Conservation (phyloP, 139 green algal species). For the Gonium pectorale region DNA sequence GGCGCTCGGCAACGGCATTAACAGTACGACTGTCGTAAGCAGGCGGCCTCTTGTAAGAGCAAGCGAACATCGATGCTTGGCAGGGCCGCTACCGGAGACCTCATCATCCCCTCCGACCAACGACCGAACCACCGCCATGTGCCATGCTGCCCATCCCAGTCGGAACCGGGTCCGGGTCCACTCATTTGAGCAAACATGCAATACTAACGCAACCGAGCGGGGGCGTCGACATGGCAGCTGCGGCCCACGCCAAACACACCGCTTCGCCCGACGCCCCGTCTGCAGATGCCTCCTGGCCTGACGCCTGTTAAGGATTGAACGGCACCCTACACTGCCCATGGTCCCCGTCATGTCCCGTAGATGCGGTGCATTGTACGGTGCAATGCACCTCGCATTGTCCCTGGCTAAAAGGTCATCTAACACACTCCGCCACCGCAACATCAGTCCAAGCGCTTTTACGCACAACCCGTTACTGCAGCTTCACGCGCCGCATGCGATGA, state of each 20-base stretch:
- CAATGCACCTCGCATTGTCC: slow-evolving; percentile 33
- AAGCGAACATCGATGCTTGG: no score
- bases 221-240: no score
- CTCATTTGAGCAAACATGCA: no score
- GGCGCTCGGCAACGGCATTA: no score
- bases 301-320: neutral
- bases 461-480: slow-evolving; percentile 30
- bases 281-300: neutral
- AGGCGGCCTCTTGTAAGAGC: no score
- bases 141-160: no score
- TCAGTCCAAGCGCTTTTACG: slow-evolving; percentile 25
- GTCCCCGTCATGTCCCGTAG: slow-evolving; percentile 7
- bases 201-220: no score
- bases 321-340: slow-evolving; percentile 16
- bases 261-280: neutral
- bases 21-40: no score
- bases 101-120: no score
- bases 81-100: no score
- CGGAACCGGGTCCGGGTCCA: no score
- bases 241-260: neutral
- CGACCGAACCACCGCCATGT: no score
- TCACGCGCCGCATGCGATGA: slow-evolving; percentile 12
- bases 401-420: slow-evolving; percentile 32
- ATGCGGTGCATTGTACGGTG: slow-evolving; percentile 36
- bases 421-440: slow-evolving; percentile 15